These are phyloP conservation scores for Solanum hybrid DNA, from an alignment of 305 asterid species.

Conservation along the genomic window DNA sequence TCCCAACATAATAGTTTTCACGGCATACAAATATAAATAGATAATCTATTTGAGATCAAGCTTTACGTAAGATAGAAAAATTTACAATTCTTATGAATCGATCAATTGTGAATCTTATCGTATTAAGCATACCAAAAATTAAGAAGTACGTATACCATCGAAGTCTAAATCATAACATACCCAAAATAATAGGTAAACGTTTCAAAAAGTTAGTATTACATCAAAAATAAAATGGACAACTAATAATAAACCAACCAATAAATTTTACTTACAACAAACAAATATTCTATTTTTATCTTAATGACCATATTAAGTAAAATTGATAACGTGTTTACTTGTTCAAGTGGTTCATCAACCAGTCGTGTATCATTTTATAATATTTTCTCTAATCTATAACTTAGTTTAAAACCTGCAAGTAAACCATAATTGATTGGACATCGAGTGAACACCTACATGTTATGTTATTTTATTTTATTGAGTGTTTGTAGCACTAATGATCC, in stretches of 20 bases:
- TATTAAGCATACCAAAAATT: background rate
- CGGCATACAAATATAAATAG: background rate
- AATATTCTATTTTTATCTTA: background rate
- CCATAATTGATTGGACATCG: background rate
- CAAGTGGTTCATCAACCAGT: background rate
- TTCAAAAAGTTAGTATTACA: background rate
- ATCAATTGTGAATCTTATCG: background rate
- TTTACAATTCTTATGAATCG: background rate
- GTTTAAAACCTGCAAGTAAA: background rate
- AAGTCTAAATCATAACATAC: background rate
- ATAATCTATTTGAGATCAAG: background rate
- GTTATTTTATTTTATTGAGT: background rate
- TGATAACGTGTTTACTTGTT: background rate
- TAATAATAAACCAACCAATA: background rate
- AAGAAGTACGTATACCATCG: background rate
- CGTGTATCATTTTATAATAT: background rate
- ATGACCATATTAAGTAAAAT: background rate
- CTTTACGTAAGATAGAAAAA: background rate
- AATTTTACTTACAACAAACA: background rate
- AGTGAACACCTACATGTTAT: background rate
- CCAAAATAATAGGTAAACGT: background rate
- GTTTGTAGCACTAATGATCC: background rate
- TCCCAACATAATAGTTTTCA: background rate
- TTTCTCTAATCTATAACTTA: background rate
- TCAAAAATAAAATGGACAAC: background rate